Evolutionary conservation across 257 asterid genomes (phyloP).

Genomic region (Euphrasia confusa): DNA sequence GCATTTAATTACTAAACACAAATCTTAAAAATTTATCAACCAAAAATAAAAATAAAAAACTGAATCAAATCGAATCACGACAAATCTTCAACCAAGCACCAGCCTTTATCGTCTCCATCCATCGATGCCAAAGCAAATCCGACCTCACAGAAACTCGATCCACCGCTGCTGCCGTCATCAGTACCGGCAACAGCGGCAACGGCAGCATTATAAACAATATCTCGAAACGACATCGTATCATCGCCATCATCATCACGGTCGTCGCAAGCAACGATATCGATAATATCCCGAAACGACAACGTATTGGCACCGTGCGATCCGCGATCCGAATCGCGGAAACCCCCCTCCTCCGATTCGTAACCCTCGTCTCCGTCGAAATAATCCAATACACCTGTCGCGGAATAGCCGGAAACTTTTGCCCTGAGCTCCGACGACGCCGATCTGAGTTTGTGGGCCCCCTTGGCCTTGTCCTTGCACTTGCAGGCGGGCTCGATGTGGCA

Average conservation of each 20-base stretch:
- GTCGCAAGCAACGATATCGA: background rate
- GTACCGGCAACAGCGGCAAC: background rate
- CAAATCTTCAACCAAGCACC: slow-evolving; percentile 64
- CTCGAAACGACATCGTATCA: background rate
- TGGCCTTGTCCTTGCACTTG: slow-evolving; percentile 60
- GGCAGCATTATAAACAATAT: background rate
- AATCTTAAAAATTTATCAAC: background rate
- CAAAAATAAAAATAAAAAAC: background rate
- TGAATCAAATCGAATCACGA: background rate
- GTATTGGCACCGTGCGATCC: too few relatives aligned
- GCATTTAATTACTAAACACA: background rate
- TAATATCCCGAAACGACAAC: background rate
- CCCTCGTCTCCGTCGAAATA: slow-evolving; percentile 34
- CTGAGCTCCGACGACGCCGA: too few relatives aligned
- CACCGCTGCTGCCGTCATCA: slow-evolving; percentile 13
- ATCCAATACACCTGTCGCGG: slow-evolving; percentile 60
- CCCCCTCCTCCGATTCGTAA: background rate
- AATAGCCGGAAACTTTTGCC: slow-evolving; percentile 28
- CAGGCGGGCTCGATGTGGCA: slow-evolving; percentile 53
- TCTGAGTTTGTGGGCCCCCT: slow-evolving; percentile 48
- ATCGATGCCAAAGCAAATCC: background rate
- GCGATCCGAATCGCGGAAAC: background rate
- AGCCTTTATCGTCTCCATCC: slow-evolving; percentile 61
- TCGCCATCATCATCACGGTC: slow-evolving; percentile 10
- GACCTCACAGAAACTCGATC: slow-evolving; percentile 25